Evolutionary conservation across 2,329 filamentous ascomycete species (phyloP), one percentile per base, ranked within the genome.

Genomic region (Rosellinia necatrix): DNA sequence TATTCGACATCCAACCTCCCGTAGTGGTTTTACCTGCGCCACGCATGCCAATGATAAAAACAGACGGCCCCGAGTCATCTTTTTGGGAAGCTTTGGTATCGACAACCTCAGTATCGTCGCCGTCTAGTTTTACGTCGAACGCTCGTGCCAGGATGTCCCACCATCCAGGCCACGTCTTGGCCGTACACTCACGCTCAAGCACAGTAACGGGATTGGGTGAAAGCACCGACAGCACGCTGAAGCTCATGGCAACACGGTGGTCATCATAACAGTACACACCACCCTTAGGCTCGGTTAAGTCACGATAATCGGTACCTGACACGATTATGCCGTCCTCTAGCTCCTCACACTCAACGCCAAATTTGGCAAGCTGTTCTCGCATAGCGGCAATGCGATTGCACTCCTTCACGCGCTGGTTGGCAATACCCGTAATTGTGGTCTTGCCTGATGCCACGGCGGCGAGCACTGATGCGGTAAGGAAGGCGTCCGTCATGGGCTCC

Each of bases 401-500:
- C 71, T 99, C 94, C 73, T 99, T 99, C 56, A 97, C 93, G 65
- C 94, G 86, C 72, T 99, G 94, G 69, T 99, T 99, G 25, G 94
- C 94, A 65, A 99, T 99, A 46, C 94, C 94, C 13, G 87, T 89
- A 63, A 99, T 97, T 53, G 85, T 85, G 0, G 94, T 99, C 47
- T 86, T 86, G 2, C 90, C 91, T 12, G 83, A 85, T 8, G 93
- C 92, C 38, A 96, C 91, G 30, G 94, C 94, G 22, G 92, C 94
- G 42, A 99, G 81, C 4, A 96, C 92, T 1, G 92, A 96, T 15
- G 94, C 94, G 4, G 92, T 97, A 49, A 99, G 81, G 79, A 99
- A 99, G 44, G 94, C 94, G 74, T 99, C 94, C 0, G 94, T 99
- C 94, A 99, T 99, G 1, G 93, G 90, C 72, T 97, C 94, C 94